Percentiles rank a stretch among this genome's conserved stretches.
These are phyloP conservation scores for Plasmodium gonderi DNA, from an alignment of 169 alveolate species.

Conservation along the genomic window DNA sequence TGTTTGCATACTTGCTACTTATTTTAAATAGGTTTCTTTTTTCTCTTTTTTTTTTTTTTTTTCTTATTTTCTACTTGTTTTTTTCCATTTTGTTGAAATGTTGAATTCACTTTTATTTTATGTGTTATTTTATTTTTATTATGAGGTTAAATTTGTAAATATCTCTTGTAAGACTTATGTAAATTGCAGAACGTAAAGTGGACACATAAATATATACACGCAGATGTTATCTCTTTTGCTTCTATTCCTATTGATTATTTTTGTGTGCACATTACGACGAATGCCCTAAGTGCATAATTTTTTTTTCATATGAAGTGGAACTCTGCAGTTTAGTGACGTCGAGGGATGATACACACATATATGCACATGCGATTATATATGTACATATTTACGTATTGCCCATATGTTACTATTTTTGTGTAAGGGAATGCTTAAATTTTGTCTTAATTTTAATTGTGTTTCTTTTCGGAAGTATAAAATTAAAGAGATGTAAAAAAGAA, in stretches of 20 bases:
- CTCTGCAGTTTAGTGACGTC: not conserved
- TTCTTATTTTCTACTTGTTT: not conserved
- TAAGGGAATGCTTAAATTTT: not conserved
- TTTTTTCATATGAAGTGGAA: not conserved
- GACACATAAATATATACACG: not conserved
- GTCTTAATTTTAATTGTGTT: not conserved
- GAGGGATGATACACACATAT: not conserved
- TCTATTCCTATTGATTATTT: not conserved
- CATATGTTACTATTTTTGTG: not conserved
- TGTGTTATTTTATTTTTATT: not conserved
- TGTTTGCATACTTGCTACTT: not conserved
- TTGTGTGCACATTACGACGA: not conserved
- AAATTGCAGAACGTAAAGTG: not conserved
- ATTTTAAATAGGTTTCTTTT: not conserved
- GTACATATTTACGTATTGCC: not conserved
- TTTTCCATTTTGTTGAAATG: constrained; percentile 1
- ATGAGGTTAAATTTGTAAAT: not conserved
- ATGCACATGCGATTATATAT: not conserved
- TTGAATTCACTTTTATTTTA: not conserved
- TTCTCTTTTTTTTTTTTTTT: not conserved
- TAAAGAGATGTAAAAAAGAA: not conserved
- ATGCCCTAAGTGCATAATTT: not conserved
- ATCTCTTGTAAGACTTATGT: not conserved
- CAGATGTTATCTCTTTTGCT: not conserved
- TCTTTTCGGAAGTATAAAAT: not conserved